Percentiles rank a stretch among this genome's conserved stretches.
Evolutionary conservation across 345 rosid genomes (phyloP).

Genomic region (Salix purpurea): DNA sequence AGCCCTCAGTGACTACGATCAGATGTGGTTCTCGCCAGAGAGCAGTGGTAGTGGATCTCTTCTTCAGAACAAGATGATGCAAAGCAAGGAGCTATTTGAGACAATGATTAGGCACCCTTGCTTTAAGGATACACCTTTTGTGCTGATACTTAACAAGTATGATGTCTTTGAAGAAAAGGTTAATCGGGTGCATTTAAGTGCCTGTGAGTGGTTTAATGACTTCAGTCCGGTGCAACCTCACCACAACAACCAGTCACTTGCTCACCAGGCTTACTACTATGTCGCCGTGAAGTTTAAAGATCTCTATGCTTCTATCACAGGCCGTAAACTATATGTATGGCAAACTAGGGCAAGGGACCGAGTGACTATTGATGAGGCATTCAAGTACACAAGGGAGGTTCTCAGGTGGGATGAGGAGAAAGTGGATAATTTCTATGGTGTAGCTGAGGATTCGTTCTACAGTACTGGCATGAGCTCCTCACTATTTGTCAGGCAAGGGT

Average conservation of each 20-base stretch:
- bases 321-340: slow-evolving; percentile 88
- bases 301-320: slow-evolving; percentile 66
- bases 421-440: slow-evolving; percentile 66
- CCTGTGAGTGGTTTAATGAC: slow-evolving; percentile 84
- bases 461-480: slow-evolving; percentile 94
- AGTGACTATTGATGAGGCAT: slow-evolving; percentile 65
- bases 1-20: slow-evolving; percentile 83
- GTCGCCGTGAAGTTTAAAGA: slow-evolving; percentile 93
- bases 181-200: slow-evolving; percentile 51
- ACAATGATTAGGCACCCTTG: slow-evolving; percentile 75
- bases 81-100: slow-evolving; percentile 85
- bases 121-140: slow-evolving; percentile 76
- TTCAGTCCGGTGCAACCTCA: slow-evolving; percentile 70
- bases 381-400: slow-evolving; percentile 87
- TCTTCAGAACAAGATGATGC: slow-evolving; percentile 77
- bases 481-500: slow-evolving; percentile 54
- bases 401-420: slow-evolving; percentile 97
- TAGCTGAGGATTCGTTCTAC: slow-evolving; percentile 79
- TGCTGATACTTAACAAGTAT: slow-evolving; percentile 85
- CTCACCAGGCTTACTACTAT: slow-evolving; percentile 91
- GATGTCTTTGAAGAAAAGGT: slow-evolving; percentile 89
- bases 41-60: slow-evolving; percentile 45
- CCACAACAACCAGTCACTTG: slow-evolving; percentile 63
- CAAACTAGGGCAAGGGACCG: slow-evolving; percentile 84
- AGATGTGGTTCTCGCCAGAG: slow-evolving; percentile 48